Base-by-base conservation (phyloP, 768 basidiomycete species). In the Boletus barrowsii region DNA sequence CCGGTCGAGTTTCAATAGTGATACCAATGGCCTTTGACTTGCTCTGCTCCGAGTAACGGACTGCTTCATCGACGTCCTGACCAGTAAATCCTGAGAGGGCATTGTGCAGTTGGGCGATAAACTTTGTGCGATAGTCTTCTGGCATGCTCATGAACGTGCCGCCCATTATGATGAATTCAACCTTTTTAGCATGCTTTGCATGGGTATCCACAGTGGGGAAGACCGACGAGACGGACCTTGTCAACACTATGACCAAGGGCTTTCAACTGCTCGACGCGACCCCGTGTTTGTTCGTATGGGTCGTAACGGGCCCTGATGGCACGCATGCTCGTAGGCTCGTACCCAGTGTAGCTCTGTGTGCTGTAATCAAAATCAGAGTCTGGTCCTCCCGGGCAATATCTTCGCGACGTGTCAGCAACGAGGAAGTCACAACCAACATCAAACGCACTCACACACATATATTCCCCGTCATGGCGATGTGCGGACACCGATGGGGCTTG, bases 61-160 rank as follows among this genome's bases (percentile, higher is more conserved):
- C 95, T 39, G 97, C 96, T 71, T 99, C 97, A 61, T 98, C 97
- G 14, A 99, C 84, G 59, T 98, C 88, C 2, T 83, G 80, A 1
- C 93, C 93, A 1, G 95, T 98, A 67, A 90, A 95, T 0, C 97
- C 97, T 15, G 92, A 94, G 6, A 99, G 76, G 2, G 97, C 96
- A 69, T 98, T 98, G 70, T 98, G 97, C 51, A 99, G 77, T 57
- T 98, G 95, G 2, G 96, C 94, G 51, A 98, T 82, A 61, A 99
- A 99, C 59, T 90, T 86, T 56, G 83, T 85, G 56, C 97, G 83
- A 69, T 99, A 98, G 42, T 93, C 91, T 70, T 98, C 94, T 36
- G 95, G 90, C 89, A 98, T 96, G 67, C 95, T 98, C 94, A 99
- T 98, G 72, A 99, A 99, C 11, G 97, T 99, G 42, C 97, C 97